phyloP scores from a whole-genome alignment of 768 basidiomycete genomes.

The Dentipellis sp. region DNA sequence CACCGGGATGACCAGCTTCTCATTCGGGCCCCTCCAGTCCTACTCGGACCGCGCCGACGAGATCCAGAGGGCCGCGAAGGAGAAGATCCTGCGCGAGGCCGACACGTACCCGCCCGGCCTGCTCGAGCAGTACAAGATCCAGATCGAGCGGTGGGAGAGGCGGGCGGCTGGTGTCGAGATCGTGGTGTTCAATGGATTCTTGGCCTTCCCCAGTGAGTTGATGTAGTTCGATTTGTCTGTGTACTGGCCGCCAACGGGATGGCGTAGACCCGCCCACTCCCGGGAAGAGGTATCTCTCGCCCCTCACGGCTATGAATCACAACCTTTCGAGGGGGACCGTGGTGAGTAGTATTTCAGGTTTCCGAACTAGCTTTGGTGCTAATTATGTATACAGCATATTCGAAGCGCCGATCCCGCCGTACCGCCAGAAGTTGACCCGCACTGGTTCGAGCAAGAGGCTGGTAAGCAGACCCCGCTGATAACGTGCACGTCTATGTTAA shows the following conservation, averaged over 20 bases:
- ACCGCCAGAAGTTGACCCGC: slow-evolving; percentile 12
- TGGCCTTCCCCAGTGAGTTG: not conserved
- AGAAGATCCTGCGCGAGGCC: slow-evolving; percentile 1
- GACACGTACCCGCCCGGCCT: slow-evolving; percentile 4
- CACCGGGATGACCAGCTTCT: not conserved
- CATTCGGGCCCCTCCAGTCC: slow-evolving; percentile 4
- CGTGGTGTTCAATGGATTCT: not conserved
- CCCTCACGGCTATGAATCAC: not conserved
- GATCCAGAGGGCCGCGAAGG: slow-evolving; percentile 4
- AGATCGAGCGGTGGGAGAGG: slow-evolving; percentile 4
- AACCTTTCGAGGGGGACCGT: slow-evolving; percentile 13
- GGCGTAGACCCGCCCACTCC: slow-evolving; percentile 6
- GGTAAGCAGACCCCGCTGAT: slow-evolving; percentile 4
- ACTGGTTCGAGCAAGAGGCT: slow-evolving; percentile 14
- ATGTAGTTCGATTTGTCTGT: not conserved
- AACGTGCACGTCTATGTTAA: too few relatives aligned
- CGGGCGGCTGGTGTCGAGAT: slow-evolving; percentile 6
- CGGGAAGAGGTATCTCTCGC: slow-evolving; percentile 2
- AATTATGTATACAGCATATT: slow-evolving; percentile 15
- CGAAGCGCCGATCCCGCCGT: slow-evolving; percentile 6
- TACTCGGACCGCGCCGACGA: slow-evolving; percentile 1
- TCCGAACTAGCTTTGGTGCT: not conserved
- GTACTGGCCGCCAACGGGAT: not conserved
- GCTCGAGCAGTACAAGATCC: slow-evolving; percentile 9
- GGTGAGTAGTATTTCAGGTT: slow-evolving; percentile 13